Conservation (phyloP, 306 rosid genomes). For the Vachellia pachyceras region DNA sequence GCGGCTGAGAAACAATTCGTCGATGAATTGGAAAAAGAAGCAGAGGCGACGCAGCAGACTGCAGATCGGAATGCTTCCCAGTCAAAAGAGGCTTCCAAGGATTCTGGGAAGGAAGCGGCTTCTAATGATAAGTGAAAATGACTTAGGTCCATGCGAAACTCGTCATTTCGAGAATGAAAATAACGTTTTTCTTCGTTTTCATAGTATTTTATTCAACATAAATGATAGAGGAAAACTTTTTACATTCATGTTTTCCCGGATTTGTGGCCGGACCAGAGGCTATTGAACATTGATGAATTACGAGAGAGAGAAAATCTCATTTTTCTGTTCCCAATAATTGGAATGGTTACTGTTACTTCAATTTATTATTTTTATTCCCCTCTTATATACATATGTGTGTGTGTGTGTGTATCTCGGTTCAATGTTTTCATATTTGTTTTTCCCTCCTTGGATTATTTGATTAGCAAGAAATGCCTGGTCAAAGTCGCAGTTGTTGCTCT, state of each 20-base stretch:
- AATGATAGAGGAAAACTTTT: slow-evolving; percentile 2
- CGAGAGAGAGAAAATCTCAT: background rate
- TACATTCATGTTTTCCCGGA: slow-evolving; percentile 8
- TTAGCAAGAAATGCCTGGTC: background rate
- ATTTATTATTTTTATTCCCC: slow-evolving; percentile 2
- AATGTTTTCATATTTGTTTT: background rate
- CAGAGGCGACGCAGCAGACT: background rate
- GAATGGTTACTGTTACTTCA: background rate
- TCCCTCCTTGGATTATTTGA: background rate
- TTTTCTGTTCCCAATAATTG: slow-evolving; percentile 6
- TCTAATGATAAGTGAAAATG: slow-evolving; percentile 1
- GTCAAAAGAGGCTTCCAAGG: background rate
- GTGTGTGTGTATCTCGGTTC: too few species aligned
- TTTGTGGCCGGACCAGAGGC: slow-evolving; percentile 8
- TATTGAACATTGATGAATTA: background rate
- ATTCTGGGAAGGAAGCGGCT: slow-evolving; percentile 3
- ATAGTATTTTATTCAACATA: background rate
- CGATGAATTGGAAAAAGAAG: slow-evolving; percentile 4
- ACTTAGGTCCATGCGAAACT: background rate
- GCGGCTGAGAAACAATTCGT: slow-evolving; percentile 15
- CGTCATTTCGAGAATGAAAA: background rate
- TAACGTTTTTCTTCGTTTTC: background rate
- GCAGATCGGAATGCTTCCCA: background rate
- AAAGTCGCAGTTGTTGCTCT: too few species aligned
- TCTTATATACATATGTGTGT: too few species aligned